Percentiles rank a stretch among this genome's conserved stretches.
Evolutionary conservation across 2,329 filamentous ascomycete genomes (phyloP).

Genomic region (Aspergillus sp.): DNA sequence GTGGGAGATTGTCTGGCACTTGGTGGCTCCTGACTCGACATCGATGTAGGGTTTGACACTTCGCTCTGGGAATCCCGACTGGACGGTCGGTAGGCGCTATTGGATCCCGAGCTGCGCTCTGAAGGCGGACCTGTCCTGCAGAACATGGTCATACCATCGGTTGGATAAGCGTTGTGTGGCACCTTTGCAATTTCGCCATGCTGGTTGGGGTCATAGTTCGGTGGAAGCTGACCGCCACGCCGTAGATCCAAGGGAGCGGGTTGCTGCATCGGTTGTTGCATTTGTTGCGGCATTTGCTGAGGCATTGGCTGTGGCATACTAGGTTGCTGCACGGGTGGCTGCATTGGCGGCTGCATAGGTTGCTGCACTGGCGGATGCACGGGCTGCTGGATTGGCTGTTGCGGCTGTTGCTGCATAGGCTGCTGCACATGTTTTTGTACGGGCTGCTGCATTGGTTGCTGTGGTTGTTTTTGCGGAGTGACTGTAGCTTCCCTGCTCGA

Average conservation of each 20-base stretch:
- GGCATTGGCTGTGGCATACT: constrained; percentile 23
- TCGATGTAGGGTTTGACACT: constrained; percentile 83
- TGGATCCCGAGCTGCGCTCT: constrained; percentile 66
- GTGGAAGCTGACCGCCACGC: constrained; percentile 43
- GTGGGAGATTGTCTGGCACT: constrained; percentile 73
- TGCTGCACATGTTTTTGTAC: constrained; percentile 45
- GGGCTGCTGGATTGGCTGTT: constrained; percentile 28
- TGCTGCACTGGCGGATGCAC: constrained; percentile 24
- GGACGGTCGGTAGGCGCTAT: constrained; percentile 69
- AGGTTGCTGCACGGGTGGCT: constrained; percentile 42
- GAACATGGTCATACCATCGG: constrained; percentile 97
- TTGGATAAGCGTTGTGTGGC: constrained; percentile 90
- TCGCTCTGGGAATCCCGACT: constrained; percentile 90
- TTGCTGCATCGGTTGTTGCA: constrained; percentile 21
- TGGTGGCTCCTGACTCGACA: constrained; percentile 79
- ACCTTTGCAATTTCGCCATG: constrained; percentile 66
- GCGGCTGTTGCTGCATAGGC: constrained; percentile 23
- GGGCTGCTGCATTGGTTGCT: constrained; percentile 24
- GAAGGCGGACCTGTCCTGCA: constrained; percentile 75
- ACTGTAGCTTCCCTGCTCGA: constrained; percentile 54
- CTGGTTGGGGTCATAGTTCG: constrained; percentile 59
- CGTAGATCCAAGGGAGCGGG: constrained; percentile 43
- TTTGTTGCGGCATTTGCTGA: constrained; percentile 23
- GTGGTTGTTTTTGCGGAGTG: constrained; percentile 54
- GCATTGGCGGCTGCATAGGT: constrained; percentile 36